These are phyloP conservation scores for Pythium dissimile DNA, from an alignment of 352 stramenopile genomes.

Conservation along the genomic window DNA sequence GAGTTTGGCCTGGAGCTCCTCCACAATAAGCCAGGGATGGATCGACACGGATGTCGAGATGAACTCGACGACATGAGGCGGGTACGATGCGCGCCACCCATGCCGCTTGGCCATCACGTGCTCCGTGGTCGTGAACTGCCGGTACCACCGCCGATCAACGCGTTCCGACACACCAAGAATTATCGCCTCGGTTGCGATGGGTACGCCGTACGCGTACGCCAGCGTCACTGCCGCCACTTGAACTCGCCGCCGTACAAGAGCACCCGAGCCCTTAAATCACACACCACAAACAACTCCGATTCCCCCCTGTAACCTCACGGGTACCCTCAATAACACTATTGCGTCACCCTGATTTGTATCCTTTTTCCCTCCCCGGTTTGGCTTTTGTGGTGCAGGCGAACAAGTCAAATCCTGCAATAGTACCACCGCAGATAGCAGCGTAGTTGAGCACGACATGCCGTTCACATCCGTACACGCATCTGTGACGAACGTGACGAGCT, in stretches of 20 bases:
- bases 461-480: too few relatives aligned
- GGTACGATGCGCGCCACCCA: too few relatives aligned
- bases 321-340: background rate
- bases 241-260: background rate
- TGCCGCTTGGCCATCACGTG: too few relatives aligned
- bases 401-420: background rate
- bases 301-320: background rate
- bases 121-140: background rate
- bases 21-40: too few relatives aligned
- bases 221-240: background rate
- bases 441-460: too few relatives aligned
- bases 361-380: background rate
- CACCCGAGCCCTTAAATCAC: background rate
- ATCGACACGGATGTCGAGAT: too few relatives aligned
- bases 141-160: background rate
- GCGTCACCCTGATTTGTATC: background rate
- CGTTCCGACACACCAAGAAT: background rate
- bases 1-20: too few relatives aligned
- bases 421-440: too few relatives aligned
- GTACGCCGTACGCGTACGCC: background rate
- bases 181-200: background rate
- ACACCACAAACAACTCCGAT: too few relatives aligned
- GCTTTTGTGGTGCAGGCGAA: background rate
- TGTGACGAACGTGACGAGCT: too few relatives aligned
- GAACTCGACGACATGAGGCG: too few relatives aligned